Evolutionary conservation across 768 basidiomycete genomes (phyloP).

Genomic region (Sistotremastrum suecicum): DNA sequence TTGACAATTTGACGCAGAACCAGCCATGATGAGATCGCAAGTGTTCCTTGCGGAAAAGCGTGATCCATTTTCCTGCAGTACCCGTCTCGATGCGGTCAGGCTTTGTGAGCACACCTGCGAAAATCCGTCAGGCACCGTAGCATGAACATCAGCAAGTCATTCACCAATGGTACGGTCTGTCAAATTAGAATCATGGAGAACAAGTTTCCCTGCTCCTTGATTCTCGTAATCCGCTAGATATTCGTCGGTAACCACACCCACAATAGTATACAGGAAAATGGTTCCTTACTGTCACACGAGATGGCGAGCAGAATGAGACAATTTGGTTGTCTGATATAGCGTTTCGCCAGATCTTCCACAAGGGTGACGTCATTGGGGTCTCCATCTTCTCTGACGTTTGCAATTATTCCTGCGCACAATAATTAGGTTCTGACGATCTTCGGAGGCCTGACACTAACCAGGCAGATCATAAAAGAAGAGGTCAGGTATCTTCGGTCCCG

Average conservation of each 20-base stretch:
- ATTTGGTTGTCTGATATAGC: slow-evolving; percentile 46
- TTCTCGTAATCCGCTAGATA: slow-evolving; percentile 63
- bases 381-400: slow-evolving; percentile 34
- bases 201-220: slow-evolving; percentile 57
- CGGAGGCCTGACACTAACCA: slow-evolving; percentile 17
- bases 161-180: slow-evolving; percentile 60
- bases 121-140: no score
- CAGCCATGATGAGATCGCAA: slow-evolving; percentile 39
- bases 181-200: slow-evolving; percentile 42
- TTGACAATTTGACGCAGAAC: slow-evolving; percentile 44
- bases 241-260: not conserved
- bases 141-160: slow-evolving; percentile 4
- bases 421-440: not conserved
- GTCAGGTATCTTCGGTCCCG: slow-evolving; percentile 44
- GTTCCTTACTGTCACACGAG: slow-evolving; percentile 45
- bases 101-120: slow-evolving; percentile 59
- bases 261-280: not conserved
- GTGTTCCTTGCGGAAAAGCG: slow-evolving; percentile 39
- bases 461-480: slow-evolving; percentile 55
- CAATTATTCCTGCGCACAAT: slow-evolving; percentile 35
- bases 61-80: slow-evolving; percentile 42
- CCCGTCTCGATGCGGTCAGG: slow-evolving; percentile 50
- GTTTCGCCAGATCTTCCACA: slow-evolving; percentile 39
- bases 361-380: slow-evolving; percentile 44
- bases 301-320: slow-evolving; percentile 49